phyloP scores from a whole-genome alignment of 2,329 filamentous ascomycete genomes.

The Thelonectria olida region DNA sequence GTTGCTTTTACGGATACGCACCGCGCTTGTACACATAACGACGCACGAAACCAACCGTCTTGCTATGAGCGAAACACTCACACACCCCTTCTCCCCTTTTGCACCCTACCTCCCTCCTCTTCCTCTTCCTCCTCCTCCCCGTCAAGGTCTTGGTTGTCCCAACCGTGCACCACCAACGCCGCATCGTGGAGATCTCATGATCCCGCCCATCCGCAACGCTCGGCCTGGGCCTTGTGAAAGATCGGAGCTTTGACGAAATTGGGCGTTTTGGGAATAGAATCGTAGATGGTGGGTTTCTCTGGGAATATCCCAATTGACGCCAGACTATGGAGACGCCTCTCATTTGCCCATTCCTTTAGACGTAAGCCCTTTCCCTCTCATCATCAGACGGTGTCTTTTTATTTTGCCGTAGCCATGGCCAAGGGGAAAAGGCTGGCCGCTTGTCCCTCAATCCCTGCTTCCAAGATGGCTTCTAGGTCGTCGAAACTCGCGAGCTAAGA shows the following conservation, averaged over 20 bases:
- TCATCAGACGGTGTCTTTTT: no score
- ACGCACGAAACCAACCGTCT: background rate
- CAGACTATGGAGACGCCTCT: slow-evolving; percentile 7
- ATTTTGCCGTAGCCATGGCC: slow-evolving; percentile 14
- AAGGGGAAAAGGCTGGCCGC: slow-evolving; percentile 16
- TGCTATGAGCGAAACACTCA: background rate
- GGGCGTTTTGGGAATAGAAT: slow-evolving; percentile 21
- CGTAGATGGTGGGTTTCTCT: slow-evolving; percentile 8
- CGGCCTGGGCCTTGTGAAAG: slow-evolving; percentile 27
- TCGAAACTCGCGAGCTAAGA: background rate
- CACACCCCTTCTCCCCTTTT: slow-evolving; percentile 5
- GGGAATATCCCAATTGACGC: slow-evolving; percentile 8
- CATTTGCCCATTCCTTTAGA: slow-evolving; percentile 8
- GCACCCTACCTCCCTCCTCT: background rate
- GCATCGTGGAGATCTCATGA: slow-evolving; percentile 42
- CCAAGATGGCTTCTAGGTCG: background rate
- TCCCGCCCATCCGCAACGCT: slow-evolving; percentile 28
- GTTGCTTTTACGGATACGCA: background rate
- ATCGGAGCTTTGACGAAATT: slow-evolving; percentile 36
- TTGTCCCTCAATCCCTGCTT: slow-evolving; percentile 12
- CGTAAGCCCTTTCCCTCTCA: background rate
- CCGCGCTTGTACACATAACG: background rate
- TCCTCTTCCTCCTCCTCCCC: no score
- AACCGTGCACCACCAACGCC: slow-evolving; percentile 36
- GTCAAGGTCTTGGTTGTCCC: slow-evolving; percentile 16